Evolutionary conservation across 768 basidiomycete genomes (phyloP), one percentile per base, ranked within the genome.

Genomic region (Lyophyllum atratum): DNA sequence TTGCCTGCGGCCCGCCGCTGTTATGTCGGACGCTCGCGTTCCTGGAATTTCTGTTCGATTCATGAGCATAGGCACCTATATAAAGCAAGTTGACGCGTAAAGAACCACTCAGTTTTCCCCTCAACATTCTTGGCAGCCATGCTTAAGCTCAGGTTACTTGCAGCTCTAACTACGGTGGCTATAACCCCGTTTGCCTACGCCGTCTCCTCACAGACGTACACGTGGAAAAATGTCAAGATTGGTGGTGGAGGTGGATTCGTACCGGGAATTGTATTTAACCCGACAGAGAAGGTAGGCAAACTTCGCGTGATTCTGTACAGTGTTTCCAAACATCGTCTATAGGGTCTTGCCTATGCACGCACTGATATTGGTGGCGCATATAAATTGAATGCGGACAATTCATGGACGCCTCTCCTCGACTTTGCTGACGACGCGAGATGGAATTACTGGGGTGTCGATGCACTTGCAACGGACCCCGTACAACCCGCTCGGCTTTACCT

Each of bases 361-460:
- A 86, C 85, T 9, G 86, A 87, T 67, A 85, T 88, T 34, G 85
- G 85, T 52, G 85, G 85, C 25, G 84, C 82, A 21, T 86, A 87
- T 69, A 83, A 76, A 63, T 69, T 87, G 64, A 86, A 87, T 64
- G 39, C 82, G 1, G 81, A 85, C 61, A 80, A 84, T 50, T 71
- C 82, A 2, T 87, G 86, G 86, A 83, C 82, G 0, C 84, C 85
- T 39, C 70, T 87, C 21, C 72, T 85, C 34, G 86, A 87, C 63
- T 86, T 83, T 59, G 75, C 73, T 6, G 73, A 69, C 63, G 62
- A 78, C 59, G 58, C 74, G 12, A 66, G 74, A 45, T 86, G 85
- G 85, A 79, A 83, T 52, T 80, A 83, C 59, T 85, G 82, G 83
- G 83, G 84, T 22, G 75, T 81, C 19, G 84, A 85, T 62, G 83